Percentiles rank a stretch among this genome's conserved stretches.
These are phyloP conservation scores for Scortechinia acanthostroma DNA, from an alignment of 2,329 filamentous ascomycete genomes.

Conservation along the genomic window DNA sequence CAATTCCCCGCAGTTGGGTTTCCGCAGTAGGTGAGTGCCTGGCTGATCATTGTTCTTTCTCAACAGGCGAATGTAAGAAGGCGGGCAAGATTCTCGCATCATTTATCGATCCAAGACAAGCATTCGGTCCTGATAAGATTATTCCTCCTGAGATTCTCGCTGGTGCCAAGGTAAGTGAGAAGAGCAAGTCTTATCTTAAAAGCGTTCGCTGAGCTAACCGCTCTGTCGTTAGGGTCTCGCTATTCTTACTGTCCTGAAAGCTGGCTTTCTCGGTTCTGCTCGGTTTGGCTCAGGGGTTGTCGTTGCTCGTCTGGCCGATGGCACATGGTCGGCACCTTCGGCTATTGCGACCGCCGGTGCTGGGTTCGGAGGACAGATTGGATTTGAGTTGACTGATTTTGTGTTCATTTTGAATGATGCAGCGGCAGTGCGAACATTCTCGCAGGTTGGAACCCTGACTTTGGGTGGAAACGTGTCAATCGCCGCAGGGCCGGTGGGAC, in stretches of 20 bases:
- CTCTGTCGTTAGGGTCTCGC: constrained; percentile 55
- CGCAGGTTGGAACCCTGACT: constrained; percentile 83
- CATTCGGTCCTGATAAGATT: constrained; percentile 93
- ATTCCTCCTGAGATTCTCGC: constrained; percentile 86
- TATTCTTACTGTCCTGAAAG: constrained; percentile 80
- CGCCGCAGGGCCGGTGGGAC: constrained; percentile 84
- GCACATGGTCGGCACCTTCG: constrained; percentile 78
- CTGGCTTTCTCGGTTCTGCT: constrained; percentile 76
- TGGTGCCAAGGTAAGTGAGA: constrained; percentile 70
- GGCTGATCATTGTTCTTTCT: neutral
- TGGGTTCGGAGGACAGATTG: constrained; percentile 79
- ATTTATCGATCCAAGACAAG: constrained; percentile 86
- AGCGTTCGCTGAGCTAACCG: constrained; percentile 2
- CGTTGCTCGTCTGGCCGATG: constrained; percentile 63
- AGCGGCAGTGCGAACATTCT: constrained; percentile 84
- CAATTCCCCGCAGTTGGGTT: neutral
- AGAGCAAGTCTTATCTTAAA: constrained; percentile 5
- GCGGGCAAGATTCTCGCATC: constrained; percentile 90
- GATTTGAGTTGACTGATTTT: constrained; percentile 84
- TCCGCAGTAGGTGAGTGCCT: neutral
- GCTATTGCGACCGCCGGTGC: constrained; percentile 76
- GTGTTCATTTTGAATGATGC: constrained; percentile 97
- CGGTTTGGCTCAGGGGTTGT: constrained; percentile 78
- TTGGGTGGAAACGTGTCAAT: constrained; percentile 94
- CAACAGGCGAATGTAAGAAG: constrained; percentile 88